Base-by-base conservation (phyloP, 805 yeast genomes). In the Candida sithepensis region DNA sequence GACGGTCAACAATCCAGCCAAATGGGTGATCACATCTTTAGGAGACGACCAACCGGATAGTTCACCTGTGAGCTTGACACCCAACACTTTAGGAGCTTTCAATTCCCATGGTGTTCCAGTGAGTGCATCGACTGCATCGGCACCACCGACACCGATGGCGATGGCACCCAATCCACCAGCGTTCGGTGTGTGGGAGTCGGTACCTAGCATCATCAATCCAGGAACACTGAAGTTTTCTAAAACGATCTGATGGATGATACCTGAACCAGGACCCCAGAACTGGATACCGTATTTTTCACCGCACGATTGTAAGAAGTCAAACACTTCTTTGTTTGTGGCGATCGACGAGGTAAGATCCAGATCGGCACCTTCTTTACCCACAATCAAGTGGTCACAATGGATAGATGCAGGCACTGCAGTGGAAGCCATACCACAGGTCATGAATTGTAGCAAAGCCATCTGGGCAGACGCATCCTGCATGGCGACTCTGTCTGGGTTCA, bases 381-480 rank as follows among this genome's bases (percentile, higher is more conserved):
- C 97, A 69, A 91, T 91, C 75, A 91, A 82, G 71, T 91, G 98
- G 71, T 91, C 98, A 80, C 98, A 91, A 75, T 91, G 98, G 50
- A 92, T 96, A 42, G 97, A 88, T 53, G 91, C 88, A 47, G 97
- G 97, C 54, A 92, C 92, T 48, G 96, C 96, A 44, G 91, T 95
- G 65, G 82, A 79, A 53, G 88, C 85, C 81, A 90, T 74, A 63
- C 96, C 96, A 60, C 96, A 95, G 52, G 96, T 86, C 95, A 90
- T 90, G 71, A 91, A 91, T 76, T 91, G 98, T 65, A 91, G 76
- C 59, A 91, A 80, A 48, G 97, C 97, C 98, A 91, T 91, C 77
- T 91, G 98, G 49, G 97, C 97, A 49, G 97, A 89, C 49, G 98
- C 98, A 77, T 91, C 98, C 77, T 91, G 98, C 86, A 96, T 90